A percentile compares a stretch with the other conserved stretches of the same genome.
These are phyloP conservation scores for Aspergillus cavernicola DNA, from an alignment of 495 filamentous ascomycete genomes.

Conservation along the genomic window DNA sequence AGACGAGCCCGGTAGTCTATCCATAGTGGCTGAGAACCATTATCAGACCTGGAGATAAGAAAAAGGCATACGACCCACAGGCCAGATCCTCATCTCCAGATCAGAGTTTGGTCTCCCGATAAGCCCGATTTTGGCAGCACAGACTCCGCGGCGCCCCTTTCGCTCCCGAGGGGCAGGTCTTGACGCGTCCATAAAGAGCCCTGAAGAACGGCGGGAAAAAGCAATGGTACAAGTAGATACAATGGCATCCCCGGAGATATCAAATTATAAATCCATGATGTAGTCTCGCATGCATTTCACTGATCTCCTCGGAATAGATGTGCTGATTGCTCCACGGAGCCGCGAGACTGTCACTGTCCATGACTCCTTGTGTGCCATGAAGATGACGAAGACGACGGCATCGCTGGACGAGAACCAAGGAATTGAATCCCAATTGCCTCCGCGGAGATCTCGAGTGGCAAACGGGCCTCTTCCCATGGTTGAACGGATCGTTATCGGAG, in stretches of 20 bases:
- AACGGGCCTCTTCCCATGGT: neutral
- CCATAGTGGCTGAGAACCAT: conserved; percentile 3
- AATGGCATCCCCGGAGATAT: neutral
- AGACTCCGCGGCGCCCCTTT: conserved; percentile 1
- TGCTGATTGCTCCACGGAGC: conserved; percentile 2
- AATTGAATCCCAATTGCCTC: neutral
- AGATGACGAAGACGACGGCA: neutral
- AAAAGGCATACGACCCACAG: conserved; percentile 8
- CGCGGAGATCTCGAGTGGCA: conserved; percentile 3
- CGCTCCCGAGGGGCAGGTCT: neutral
- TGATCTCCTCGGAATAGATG: conserved; percentile 6
- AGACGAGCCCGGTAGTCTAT: neutral
- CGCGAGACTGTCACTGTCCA: neutral
- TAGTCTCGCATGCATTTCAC: neutral
- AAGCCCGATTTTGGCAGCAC: neutral
- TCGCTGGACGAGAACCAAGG: neutral
- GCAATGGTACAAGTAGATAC: neutral
- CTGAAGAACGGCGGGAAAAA: neutral
- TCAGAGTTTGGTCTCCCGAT: conserved; percentile 2
- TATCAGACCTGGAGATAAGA: neutral
- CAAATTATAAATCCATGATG: neutral
- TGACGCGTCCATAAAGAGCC: conserved; percentile 1
- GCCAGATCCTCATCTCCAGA: neutral
- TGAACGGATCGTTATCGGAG: conserved; percentile 1
- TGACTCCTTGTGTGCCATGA: neutral